Percentiles rank a stretch among this genome's conserved stretches.
phyloP scores from a whole-genome alignment of 2,329 filamentous ascomycete species.

The Cladosporium sp. region DNA sequence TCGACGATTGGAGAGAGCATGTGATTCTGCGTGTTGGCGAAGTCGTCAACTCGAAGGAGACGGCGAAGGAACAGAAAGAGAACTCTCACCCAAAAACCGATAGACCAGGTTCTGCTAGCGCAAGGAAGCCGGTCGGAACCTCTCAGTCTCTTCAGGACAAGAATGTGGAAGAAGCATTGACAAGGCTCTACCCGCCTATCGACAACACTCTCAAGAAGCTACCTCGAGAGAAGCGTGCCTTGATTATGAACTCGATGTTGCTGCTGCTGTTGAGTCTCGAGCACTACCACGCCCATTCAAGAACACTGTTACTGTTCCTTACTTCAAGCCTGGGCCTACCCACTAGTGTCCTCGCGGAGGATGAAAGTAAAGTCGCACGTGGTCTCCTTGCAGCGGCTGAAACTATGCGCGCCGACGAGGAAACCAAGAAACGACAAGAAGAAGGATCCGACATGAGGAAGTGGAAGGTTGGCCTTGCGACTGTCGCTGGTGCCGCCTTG shows the following conservation, averaged over 20 bases:
- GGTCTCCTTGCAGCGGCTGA: slow-evolving; percentile 73
- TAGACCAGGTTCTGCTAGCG: slow-evolving; percentile 9
- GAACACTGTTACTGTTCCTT: slow-evolving; percentile 32
- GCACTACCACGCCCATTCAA: slow-evolving; percentile 35
- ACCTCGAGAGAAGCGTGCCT: slow-evolving; percentile 31
- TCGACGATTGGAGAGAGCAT: slow-evolving; percentile 73
- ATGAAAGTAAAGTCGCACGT: slow-evolving; percentile 66
- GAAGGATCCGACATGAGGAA: slow-evolving; percentile 62
- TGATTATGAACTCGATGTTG: slow-evolving; percentile 35
- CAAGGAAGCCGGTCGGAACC: slow-evolving; percentile 18
- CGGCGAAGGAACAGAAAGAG: slow-evolving; percentile 31
- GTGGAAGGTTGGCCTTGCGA: slow-evolving; percentile 82
- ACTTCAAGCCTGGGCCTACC: slow-evolving; percentile 32
- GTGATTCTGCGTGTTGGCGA: slow-evolving; percentile 69
- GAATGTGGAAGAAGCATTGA: slow-evolving; percentile 27
- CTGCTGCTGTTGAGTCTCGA: slow-evolving; percentile 37
- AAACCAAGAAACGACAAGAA: slow-evolving; percentile 67
- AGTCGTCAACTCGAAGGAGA: slow-evolving; percentile 45
- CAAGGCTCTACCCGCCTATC: slow-evolving; percentile 33
- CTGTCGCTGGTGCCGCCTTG: slow-evolving; percentile 79
- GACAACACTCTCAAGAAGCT: slow-evolving; percentile 34
- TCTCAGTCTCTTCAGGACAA: slow-evolving; percentile 23
- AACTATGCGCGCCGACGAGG: slow-evolving; percentile 71
- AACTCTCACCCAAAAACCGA: slow-evolving; percentile 33
- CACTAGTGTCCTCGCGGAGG: slow-evolving; percentile 28